These are phyloP conservation scores for Yamadazyma diospyri DNA, from an alignment of 1,139 yeast genomes.

Conservation along the genomic window DNA sequence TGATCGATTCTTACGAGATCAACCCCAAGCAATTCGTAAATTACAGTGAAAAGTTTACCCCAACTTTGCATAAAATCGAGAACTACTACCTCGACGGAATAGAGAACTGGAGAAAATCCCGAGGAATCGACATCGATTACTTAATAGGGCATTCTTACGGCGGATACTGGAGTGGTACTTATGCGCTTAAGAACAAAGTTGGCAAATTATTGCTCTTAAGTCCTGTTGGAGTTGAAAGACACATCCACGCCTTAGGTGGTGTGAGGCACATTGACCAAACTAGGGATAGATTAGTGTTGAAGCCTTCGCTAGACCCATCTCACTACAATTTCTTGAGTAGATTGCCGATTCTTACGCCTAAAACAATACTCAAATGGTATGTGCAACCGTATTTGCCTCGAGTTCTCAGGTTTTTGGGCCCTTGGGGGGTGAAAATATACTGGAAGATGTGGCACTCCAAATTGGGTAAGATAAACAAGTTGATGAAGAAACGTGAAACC, in stretches of 20 bases:
- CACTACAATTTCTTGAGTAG: slow-evolving; percentile 40
- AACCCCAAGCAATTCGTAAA: slow-evolving; percentile 23
- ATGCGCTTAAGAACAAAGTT: slow-evolving; percentile 41
- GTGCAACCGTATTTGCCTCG: slow-evolving; percentile 43
- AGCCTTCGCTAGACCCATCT: slow-evolving; percentile 39
- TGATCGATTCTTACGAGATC: slow-evolving; percentile 33
- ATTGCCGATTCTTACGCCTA: slow-evolving; percentile 36
- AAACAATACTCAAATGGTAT: slow-evolving; percentile 38
- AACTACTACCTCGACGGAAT: slow-evolving; percentile 34
- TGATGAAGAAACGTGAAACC: slow-evolving; percentile 25
- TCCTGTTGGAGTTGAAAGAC: slow-evolving; percentile 87
- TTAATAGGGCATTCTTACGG: slow-evolving; percentile 47
- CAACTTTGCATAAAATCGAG: slow-evolving; percentile 40
- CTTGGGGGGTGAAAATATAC: slow-evolving; percentile 46
- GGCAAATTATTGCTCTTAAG: slow-evolving; percentile 68
- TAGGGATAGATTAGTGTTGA: slow-evolving; percentile 9
- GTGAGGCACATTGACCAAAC: slow-evolving; percentile 31
- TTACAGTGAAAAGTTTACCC: slow-evolving; percentile 36
- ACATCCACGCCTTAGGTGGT: slow-evolving; percentile 49
- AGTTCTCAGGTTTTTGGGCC: slow-evolving; percentile 44
- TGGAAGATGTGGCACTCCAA: slow-evolving; percentile 44
- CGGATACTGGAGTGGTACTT: slow-evolving; percentile 46
- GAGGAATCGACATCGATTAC: slow-evolving; percentile 34
- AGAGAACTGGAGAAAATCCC: slow-evolving; percentile 36
- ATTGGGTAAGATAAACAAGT: slow-evolving; percentile 43